Conservation (phyloP, 768 basidiomycete species). For the Punctularia strigosozonata region DNA sequence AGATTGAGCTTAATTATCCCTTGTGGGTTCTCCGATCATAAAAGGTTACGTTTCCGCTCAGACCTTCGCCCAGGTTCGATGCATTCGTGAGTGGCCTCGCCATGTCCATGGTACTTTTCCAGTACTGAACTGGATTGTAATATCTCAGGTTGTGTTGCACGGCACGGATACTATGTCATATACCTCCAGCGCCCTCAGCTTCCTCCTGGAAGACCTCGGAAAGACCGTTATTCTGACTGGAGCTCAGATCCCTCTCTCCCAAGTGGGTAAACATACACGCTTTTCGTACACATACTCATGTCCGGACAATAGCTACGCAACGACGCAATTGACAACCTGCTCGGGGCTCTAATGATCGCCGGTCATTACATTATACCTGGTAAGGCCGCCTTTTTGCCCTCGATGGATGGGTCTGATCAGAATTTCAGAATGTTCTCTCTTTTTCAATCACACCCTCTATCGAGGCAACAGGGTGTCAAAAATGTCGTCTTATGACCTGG, state of each 20-base stretch:
- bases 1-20: constrained; percentile 86
- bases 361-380: constrained; percentile 90
- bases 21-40: too few species aligned
- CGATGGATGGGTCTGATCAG: neutral
- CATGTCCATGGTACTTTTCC: too few species aligned
- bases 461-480: constrained; percentile 82
- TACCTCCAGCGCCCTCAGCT: constrained; percentile 80
- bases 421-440: constrained; percentile 65
- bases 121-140: too few species aligned
- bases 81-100: too few species aligned
- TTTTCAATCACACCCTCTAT: constrained; percentile 83
- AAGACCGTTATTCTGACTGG: constrained; percentile 63
- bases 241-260: neutral
- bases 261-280: neutral
- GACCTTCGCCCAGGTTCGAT: too few species aligned
- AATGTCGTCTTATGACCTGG: constrained; percentile 69
- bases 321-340: constrained; percentile 87
- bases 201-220: constrained; percentile 85
- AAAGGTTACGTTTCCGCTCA: too few species aligned
- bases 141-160: too few species aligned
- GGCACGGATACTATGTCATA: constrained; percentile 92
- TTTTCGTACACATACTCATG: constrained; percentile 28
- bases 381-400: constrained; percentile 14
- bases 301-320: constrained; percentile 89
- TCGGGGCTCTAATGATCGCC: constrained; percentile 81